Evolutionary conservation across 257 asterid species (phyloP), one percentile per base, ranked within the genome.

Genomic region (Solanum ossicruentum): DNA sequence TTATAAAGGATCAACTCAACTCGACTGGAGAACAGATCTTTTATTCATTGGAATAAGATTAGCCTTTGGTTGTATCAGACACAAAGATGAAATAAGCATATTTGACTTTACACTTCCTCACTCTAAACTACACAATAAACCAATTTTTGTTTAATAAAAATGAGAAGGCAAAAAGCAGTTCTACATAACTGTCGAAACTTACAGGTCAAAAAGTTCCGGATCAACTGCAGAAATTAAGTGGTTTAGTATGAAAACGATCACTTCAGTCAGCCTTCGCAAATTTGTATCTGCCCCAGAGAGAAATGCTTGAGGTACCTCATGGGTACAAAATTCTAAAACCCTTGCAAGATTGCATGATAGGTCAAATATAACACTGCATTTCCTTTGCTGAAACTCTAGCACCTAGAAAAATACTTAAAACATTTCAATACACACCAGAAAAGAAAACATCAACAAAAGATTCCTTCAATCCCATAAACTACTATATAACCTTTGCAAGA

Each of bases 281-380:
- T 96, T 96, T 57, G 98, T 94, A 87, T 93, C 99, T 41, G 81
- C 89, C 84, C 98, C 99, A 2, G 90, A 87, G 51, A 96, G 92
- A 86, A 93, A 95, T 45, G 95, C 97, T 90, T 90, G 97, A 85
- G 99, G 98, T 84, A 96, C 91, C 88, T 93, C 98, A 61, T 86
- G 92, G 61, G 98, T 93, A 83, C 98, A 94, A 84, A 96, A 96
- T 84, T 96, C 99, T 80, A 96, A 84, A 26, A 96, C 93, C 88
- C 98, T 93, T 45, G 98, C 98, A 83, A 94, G 97, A 88, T 93
- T 94, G 92, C 98, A 96, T 47, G 96, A 94, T 69, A 93, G 96
- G 83, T 96, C 99, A 88, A 94, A 96, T 91, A 94, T 93, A 41
- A 93, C 92, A 79, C 96, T 91, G 88, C 98, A 93, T 87, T 94